Conservation (phyloP, 371 early-diverging fungal species). For the Batrachochytrium dendrobatidis region DNA sequence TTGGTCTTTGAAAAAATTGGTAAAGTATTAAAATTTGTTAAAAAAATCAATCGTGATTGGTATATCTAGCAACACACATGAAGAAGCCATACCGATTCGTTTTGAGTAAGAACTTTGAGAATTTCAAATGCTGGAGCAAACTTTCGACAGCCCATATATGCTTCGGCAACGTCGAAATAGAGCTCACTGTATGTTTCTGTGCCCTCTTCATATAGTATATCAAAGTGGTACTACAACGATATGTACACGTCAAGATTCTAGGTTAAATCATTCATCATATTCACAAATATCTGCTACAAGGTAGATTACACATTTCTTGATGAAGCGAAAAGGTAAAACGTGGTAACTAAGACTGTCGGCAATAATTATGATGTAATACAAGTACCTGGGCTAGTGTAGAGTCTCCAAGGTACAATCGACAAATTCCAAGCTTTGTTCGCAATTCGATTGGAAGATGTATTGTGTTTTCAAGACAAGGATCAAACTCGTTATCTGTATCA, state of each 20-base stretch:
- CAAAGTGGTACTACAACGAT: conserved; percentile 56
- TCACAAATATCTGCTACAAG: neutral
- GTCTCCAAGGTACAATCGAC: conserved; percentile 66
- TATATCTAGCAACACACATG: conserved; percentile 12
- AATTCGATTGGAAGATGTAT: conserved; percentile 68
- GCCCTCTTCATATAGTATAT: conserved; percentile 46
- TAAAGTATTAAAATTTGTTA: neutral
- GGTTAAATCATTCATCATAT: neutral
- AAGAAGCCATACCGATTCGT: neutral
- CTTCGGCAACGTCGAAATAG: conserved; percentile 73
- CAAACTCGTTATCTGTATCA: conserved; percentile 23
- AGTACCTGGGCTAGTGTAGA: conserved; percentile 56
- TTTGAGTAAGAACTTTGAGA: conserved; percentile 24
- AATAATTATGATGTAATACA: neutral
- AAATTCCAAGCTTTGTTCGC: conserved; percentile 75
- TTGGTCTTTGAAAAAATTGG: conserved; percentile 45
- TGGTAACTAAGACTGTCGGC: neutral
- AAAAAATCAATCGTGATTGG: conserved; percentile 37
- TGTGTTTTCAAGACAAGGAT: conserved; percentile 17
- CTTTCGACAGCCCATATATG: conserved; percentile 63
- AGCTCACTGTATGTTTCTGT: conserved; percentile 62
- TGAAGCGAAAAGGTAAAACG: neutral
- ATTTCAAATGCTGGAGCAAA: conserved; percentile 58
- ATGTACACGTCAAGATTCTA: neutral
- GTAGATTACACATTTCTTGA: neutral